These are phyloP conservation scores for Phytophthora lateralis DNA, from an alignment of 352 stramenopile genomes.

Conservation along the genomic window DNA sequence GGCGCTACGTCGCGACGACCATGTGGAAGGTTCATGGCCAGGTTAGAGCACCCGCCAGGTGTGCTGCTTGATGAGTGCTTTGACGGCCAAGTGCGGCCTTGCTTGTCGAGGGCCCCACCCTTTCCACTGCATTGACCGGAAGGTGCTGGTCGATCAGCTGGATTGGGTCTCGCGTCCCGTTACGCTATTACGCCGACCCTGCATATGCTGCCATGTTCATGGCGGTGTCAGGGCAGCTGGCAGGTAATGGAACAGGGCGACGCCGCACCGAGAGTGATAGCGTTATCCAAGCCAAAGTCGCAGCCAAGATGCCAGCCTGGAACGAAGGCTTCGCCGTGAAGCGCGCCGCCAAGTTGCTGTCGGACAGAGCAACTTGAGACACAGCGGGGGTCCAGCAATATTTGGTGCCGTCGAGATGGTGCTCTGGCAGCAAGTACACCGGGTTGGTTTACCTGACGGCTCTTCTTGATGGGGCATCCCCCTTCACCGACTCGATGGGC, in stretches of 20 bases:
- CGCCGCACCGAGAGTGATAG: constrained; percentile 2
- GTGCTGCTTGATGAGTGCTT: constrained; percentile 7
- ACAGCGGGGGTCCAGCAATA: constrained; percentile 11
- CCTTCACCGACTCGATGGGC: constrained; percentile 5
- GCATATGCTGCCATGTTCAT: constrained; percentile 11
- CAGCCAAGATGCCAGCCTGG: too few relatives aligned
- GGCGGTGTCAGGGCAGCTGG: constrained; percentile 9
- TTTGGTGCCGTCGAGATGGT: constrained; percentile 26
- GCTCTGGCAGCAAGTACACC: constrained; percentile 6
- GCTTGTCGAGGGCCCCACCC: neutral
- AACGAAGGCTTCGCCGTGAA: neutral
- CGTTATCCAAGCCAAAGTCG: too few relatives aligned
- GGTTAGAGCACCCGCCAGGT: constrained; percentile 13
- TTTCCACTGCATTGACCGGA: constrained; percentile 3
- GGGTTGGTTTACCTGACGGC: constrained; percentile 3
- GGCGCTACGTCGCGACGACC: constrained; percentile 26
- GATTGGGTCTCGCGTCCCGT: neutral
- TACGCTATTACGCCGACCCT: neutral
- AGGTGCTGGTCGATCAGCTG: neutral
- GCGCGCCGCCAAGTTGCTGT: constrained; percentile 9
- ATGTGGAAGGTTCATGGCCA: constrained; percentile 22
- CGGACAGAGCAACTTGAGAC: constrained; percentile 8
- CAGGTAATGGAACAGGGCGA: constrained; percentile 5
- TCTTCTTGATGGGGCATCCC: neutral
- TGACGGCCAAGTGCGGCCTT: neutral